Percentiles rank a stretch among this genome's conserved stretches.
Conservation (phyloP, 176 grass and related monocot genomes). For the Cenchrus purpureus region DNA sequence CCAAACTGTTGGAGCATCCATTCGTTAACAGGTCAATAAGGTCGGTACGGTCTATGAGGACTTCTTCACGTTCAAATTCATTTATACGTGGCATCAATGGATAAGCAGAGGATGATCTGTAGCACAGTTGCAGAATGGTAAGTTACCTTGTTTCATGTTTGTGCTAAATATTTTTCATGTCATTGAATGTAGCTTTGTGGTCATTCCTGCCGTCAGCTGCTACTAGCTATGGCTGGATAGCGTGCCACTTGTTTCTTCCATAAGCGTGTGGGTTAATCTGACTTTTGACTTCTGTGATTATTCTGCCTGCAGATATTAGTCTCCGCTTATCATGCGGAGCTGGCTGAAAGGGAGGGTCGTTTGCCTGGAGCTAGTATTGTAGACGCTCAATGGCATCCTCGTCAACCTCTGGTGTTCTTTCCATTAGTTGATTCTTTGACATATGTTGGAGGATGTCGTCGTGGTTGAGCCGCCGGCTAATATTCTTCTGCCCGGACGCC, state of each 20-base stretch:
- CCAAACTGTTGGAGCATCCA: constrained; percentile 71
- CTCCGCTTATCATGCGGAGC: constrained; percentile 35
- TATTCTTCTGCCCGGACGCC: constrained; percentile 36
- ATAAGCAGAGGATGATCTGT: constrained; percentile 23
- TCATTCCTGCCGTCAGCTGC: background rate
- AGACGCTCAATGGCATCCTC: constrained; percentile 37
- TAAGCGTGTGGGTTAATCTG: constrained; percentile 35
- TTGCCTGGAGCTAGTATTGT: constrained; percentile 24
- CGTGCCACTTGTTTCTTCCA: constrained; percentile 23
- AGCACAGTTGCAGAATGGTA: constrained; percentile 45
- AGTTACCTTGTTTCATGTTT: constrained; percentile 5
- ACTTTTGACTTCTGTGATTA: constrained; percentile 25
- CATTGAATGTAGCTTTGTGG: background rate
- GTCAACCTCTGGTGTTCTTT: constrained; percentile 9
- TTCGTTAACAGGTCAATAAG: constrained; percentile 65
- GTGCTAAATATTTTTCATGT: background rate
- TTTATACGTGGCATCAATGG: constrained; percentile 26
- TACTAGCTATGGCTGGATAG: background rate
- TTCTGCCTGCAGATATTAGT: constrained; percentile 46
- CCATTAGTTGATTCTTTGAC: constrained; percentile 55
- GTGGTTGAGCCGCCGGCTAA: constrained; percentile 25
- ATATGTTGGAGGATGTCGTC: constrained; percentile 6
- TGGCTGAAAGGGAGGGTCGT: constrained; percentile 18
- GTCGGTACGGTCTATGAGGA: constrained; percentile 55
- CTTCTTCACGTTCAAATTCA: constrained; percentile 55